Base-by-base conservation (phyloP, 305 asterid species). In the Fraxinus ornus region DNA sequence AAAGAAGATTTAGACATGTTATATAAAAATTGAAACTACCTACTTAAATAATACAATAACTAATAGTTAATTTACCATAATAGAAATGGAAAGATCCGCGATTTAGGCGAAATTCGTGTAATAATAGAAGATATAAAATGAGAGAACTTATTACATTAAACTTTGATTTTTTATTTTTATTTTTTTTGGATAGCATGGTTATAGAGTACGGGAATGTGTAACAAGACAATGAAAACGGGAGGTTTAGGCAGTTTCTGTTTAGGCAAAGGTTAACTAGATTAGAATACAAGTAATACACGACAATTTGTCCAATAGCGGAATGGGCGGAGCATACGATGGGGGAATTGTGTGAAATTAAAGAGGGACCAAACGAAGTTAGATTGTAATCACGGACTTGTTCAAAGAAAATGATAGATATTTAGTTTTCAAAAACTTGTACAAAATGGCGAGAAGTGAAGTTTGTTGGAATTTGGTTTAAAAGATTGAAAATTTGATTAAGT, bases 61-160 rank as follows among this genome's bases (percentile, higher is more conserved):
- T 41, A 41, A 9, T 41, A 0, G 49, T 41, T 10, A 41, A 41
- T 9, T 41, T 41, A 7, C 39, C 39, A 35, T 35, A 35, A 5
- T 35, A 35, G 41, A 12, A 49, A 49, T 49, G 19, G 21, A 49
- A 15, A 49, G 5, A 49, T 49, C 5, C 19, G 21, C 3, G n/a
- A 33, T 52, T 57, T 57, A 37, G 7, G 32, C 60, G 21, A 75
- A 62, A 57, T 74, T 81, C 79, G 57, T 80, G 28, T 74, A 19
- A 52, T 13, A 28, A 24, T 22, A 55, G 52, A 73, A 57, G 75
- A 52, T 35, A 72, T 33, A 33, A 33, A 33, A 33, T 33, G 4
- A 33, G 36, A 33, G 4, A 33, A 33, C 36, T 33, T 33, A 3
- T 33, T 33, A 33, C n/a, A n/a, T n/a, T n/a, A n/a, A n/a, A n/a